Evolutionary conservation across 371 early-diverging fungal species (phyloP), one percentile per base, ranked within the genome.

Genomic region (Mortierella sp.): DNA sequence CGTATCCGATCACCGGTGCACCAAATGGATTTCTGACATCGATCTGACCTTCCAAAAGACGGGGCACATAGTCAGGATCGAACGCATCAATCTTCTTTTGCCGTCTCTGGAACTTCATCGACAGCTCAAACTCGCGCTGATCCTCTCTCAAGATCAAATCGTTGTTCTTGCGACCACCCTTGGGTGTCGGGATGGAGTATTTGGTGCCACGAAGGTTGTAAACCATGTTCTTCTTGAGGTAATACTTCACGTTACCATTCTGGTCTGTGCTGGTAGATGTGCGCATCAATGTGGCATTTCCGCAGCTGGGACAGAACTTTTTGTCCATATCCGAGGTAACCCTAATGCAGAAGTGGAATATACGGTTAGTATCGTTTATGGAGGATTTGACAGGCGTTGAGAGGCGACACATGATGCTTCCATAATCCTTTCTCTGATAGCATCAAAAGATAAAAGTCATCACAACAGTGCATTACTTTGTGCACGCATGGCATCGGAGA

Each of bases 401-500:
- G n/a, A n/a, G n/a, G n/a, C n/a, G n/a, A n/a, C n/a, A n/a, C n/a
- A n/a, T n/a, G n/a, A n/a, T n/a, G n/a, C n/a, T n/a, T n/a, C n/a
- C n/a, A n/a, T n/a, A n/a, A n/a, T n/a, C n/a, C n/a, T n/a, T n/a
- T n/a, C n/a, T n/a, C n/a, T n/a, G n/a, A n/a, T n/a, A n/a, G n/a
- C n/a, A n/a, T n/a, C n/a, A n/a, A n/a, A n/a, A n/a, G n/a, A n/a
- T n/a, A n/a, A n/a, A n/a, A n/a, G n/a, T n/a, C n/a, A n/a, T n/a
- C n/a, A n/a, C n/a, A n/a, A n/a, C n/a, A n/a, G n/a, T n/a, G n/a
- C n/a, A n/a, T n/a, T 85, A 92, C 92, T 90, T 88, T 87, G 82
- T 95, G 79, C 99, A 99, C 4, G 93, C 95, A 72, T 97, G 97
- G 80, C 99, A 99, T 48, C 99, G 87, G 80, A 97, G 80, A 5